phyloP scores from a whole-genome alignment of 306 rosid species.

The cucumber (Cucumis sativus) region Cucumber_9930_V3 NC_026657.2:30698001-30698500 shows the following conservation, averaged over 20 bases:
- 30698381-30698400: background rate
- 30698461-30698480: background rate
- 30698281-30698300: slow-evolving; percentile 41
- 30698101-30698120: slow-evolving; percentile 98
- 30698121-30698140: slow-evolving; percentile 80
- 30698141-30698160: slow-evolving; percentile 72
- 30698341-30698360: background rate
- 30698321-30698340: slow-evolving; percentile 65
- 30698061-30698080: slow-evolving; percentile 98
- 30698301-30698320: slow-evolving; percentile 73
- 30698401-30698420: background rate
- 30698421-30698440: background rate
- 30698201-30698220: slow-evolving; percentile 72
- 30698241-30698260: slow-evolving; percentile 93
- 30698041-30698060: slow-evolving; percentile 54
- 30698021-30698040: slow-evolving; percentile 67
- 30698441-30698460: background rate
- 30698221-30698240: slow-evolving; percentile 66
- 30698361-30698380: background rate
- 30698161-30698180: slow-evolving; percentile 55
- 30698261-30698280: slow-evolving; percentile 66
- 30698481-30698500: background rate
- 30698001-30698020: slow-evolving; percentile 37
- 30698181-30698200: slow-evolving; percentile 94
- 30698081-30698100: slow-evolving; percentile 68